Conservation (phyloP, 768 basidiomycete species). For the Phanerochaete sordida region DNA sequence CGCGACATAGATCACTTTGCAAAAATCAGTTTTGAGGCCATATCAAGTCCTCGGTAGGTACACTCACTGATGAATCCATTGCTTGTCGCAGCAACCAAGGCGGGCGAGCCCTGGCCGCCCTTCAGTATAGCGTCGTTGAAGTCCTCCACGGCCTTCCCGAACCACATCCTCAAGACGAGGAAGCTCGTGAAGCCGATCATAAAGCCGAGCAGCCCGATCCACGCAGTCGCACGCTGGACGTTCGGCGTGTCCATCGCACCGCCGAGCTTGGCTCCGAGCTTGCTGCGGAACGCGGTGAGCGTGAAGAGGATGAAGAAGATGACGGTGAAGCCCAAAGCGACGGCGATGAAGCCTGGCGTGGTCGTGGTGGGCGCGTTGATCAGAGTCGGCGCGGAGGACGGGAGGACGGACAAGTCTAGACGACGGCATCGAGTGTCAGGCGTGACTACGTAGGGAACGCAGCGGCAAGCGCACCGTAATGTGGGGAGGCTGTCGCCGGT, state of each 20-base stretch:
- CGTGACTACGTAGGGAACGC: not conserved
- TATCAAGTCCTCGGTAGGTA: no score
- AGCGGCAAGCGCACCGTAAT: conserved; percentile 55
- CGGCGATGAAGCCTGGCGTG: conserved; percentile 61
- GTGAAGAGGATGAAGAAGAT: conserved; percentile 67
- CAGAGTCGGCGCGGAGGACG: conserved; percentile 49
- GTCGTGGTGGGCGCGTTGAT: conserved; percentile 58
- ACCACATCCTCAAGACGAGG: conserved; percentile 75
- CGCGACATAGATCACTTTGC: conserved; percentile 72
- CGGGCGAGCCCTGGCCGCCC: conserved; percentile 49
- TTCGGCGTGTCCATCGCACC: conserved; percentile 51
- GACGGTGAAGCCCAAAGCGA: conserved; percentile 52
- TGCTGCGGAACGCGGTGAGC: conserved; percentile 61
- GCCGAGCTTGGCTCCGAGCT: conserved; percentile 49
- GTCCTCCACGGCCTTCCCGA: conserved; percentile 73
- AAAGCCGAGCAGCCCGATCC: conserved; percentile 78
- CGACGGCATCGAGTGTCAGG: not conserved
- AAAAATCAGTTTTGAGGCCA: no score
- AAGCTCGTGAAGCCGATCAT: conserved; percentile 68
- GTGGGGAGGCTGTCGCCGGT: conserved; percentile 47
- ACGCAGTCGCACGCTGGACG: conserved; percentile 58
- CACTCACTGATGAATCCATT: conserved; percentile 70
- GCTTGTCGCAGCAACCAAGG: conserved; percentile 58
- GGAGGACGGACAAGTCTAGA: conserved; percentile 64
- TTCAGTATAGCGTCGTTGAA: conserved; percentile 63